Percentiles rank a stretch among this genome's conserved stretches.
phyloP scores from a whole-genome alignment of 2,329 filamentous ascomycete genomes.

The Colletotrichum acutatum region DNA sequence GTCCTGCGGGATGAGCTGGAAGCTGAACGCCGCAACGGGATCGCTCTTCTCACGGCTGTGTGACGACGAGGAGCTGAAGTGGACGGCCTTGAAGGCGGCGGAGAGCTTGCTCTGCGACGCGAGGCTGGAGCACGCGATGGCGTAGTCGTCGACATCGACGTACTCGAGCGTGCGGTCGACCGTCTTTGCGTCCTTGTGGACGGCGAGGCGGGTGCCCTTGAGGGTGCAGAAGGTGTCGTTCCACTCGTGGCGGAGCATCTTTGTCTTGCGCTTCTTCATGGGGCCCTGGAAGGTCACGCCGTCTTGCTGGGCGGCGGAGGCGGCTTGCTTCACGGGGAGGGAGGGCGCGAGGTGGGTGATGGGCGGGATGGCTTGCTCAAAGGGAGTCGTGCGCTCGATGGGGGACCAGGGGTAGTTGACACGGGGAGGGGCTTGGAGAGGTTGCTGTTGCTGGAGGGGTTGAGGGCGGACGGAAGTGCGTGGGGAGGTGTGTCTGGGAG shows the following conservation, averaged over 20 bases:
- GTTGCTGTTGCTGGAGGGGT: conserved; percentile 46
- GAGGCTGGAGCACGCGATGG: conserved; percentile 83
- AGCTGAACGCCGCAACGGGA: conserved; percentile 78
- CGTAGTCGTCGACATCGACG: conserved; percentile 90
- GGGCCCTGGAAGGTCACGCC: conserved; percentile 81
- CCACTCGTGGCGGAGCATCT: conserved; percentile 93
- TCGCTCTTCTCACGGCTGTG: conserved; percentile 64
- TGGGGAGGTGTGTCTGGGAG: conserved; percentile 49
- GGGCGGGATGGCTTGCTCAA: conserved; percentile 58
- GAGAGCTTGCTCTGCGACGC: conserved; percentile 83
- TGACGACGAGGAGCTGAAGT: conserved; percentile 60
- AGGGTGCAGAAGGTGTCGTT: conserved; percentile 91
- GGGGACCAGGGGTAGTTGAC: conserved; percentile 67
- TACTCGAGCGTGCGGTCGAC: conserved; percentile 75
- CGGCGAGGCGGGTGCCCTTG: conserved; percentile 77
- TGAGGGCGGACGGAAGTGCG: conserved; percentile 45
- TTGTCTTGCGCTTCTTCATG: conserved; percentile 94
- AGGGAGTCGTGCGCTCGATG: conserved; percentile 52
- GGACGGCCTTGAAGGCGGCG: conserved; percentile 86
- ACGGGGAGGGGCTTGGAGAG: conserved; percentile 64
- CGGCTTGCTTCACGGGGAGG: conserved; percentile 37
- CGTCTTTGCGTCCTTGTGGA: conserved; percentile 73
- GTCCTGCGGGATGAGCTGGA: conserved; percentile 83
- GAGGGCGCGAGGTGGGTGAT: conserved; percentile 34
- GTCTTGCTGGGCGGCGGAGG: conserved; percentile 48